Evolutionary conservation across 2,329 filamentous ascomycete genomes (phyloP), one percentile per base, ranked within the genome.

Genomic region (Epichloe baconii): DNA sequence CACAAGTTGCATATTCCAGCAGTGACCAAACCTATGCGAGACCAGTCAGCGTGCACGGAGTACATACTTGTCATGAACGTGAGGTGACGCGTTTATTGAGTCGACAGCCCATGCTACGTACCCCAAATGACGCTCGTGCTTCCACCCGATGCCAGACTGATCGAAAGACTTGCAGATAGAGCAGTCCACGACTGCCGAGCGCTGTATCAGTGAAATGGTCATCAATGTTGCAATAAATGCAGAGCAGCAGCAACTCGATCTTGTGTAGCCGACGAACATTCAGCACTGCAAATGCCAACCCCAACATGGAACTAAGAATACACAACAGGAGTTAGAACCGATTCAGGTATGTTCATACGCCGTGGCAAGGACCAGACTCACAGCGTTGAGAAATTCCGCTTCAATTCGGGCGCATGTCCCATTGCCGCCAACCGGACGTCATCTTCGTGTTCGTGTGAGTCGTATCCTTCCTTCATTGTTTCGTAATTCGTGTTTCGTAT

Each of bases 51-150:
- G 31, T 31, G 10, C 4, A 31, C 8, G 31, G 8, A 31, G 26
- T 31, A 4, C 31, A 31, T 31, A 31, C 10, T 31, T 31, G 31
- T 4, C 3, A 31, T 31, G 31, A 31, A 31, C 31, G 31, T 11
- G 31, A 31, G 31, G 31, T 10, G 31, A 31, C 31, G 31, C 2
- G 31, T 31, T 31, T 31, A 10, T 31, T 11, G 31, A 31, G 31
- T 31, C 31, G 31, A 19, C 21, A 42, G 11, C 21, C 19, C 38
- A 46, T 38, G 23, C 21, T 15, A 55, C 55, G 41, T 23, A 61
- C 84, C 85, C 85, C 85, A 89, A 37, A 89, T 76, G 14, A 88
- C 82, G 49, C 80, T 77, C 2, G 76, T 79, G 40, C 80, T 76
- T 1, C 84, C 81, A 50, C 86, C 85, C 17, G 78, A 83, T 0